Evolutionary conservation across 192 early-diverging fungal genomes (phyloP), one percentile per base, ranked within the genome.

Genomic region (Coemansia sp.): DNA sequence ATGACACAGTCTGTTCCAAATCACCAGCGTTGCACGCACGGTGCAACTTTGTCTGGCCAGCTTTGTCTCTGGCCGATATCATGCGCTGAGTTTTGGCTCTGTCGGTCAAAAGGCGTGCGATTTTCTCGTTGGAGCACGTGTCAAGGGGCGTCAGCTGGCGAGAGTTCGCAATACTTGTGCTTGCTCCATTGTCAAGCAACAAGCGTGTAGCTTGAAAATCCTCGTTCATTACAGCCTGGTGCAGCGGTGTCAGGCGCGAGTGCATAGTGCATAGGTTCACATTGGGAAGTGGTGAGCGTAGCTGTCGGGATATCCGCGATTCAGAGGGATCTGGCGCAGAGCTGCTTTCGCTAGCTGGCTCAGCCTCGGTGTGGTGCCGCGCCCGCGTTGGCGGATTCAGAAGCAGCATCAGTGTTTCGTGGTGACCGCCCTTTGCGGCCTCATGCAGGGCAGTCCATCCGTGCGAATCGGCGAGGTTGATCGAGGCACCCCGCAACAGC

Each of bases 1-100:
- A 59, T 6, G 37, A 47, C 0, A 64, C 37, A 1, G 78, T 77
- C 23, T 60, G 69, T 33, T 77, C 74, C 33, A 71, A 58, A 8
- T 83, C 78, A 5, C 80, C 83, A 19, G 72, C 70, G 25, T 74
- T 78, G 13, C 83, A 75, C 46, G 82, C 83, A 23, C 79, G 71
- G 58, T 85, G 83, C 17, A 87, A 53, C 26, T 87, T 82, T 7
- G 85, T 82, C 28, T 84, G 81, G 17, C 85, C 85, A 14, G 67
- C 64, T 8, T 80, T 78, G 46, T 88, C 87, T 29, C 63, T 55
- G n/a, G 46, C 32, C 2, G 51, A 40, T 23, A 63, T 58, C 3
- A 23, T 20, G 17, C 71, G 54, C 49, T 74, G 71, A 3, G 37
- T 22, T 33, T 74, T 74, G 8, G 60, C 64, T 7, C 50, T 33